Base-by-base conservation (phyloP, 108 stramenopile genomes). In the Aurantiochytrium sp. region DNA sequence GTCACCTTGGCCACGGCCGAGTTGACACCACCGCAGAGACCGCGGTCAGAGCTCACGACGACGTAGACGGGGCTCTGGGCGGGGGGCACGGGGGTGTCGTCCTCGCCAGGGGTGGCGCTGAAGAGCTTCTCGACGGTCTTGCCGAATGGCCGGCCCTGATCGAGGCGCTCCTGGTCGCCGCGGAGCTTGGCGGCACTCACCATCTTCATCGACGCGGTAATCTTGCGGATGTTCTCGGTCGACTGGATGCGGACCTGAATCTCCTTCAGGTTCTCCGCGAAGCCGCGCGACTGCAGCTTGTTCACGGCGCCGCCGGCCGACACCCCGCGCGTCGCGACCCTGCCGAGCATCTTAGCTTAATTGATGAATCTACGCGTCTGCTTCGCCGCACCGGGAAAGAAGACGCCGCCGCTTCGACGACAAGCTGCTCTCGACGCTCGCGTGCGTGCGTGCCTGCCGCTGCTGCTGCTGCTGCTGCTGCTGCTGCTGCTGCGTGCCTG, bases 191-290 rank as follows among this genome's bases (percentile, higher is more conserved):
- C 98, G 28, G 99, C 98, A 87, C 98, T 97, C 89, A 99, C 99
- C 98, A 99, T 98, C 94, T 99, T 99, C 98, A 99, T 99, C 60
- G 98, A 99, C 90, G 95, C 92, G 4, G 99, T 99, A 93, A 99
- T 99, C 95, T 99, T 99, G 83, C 95, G 92, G 91, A 99, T 98
- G 95, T 99, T 99, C 92, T 97, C 97, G 59, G 99, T 99, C 4
- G 98, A 97, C 89, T 94, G 93, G 90, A 99, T 99, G 88, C 98
- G 97, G 91, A 96, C 97, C 76, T 83, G 76, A 35, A 83, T 83
- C 51, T 47, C 76, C 76, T 83, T 83, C 49, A 83, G 51, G 76
- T 83, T 83, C 76, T 83, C 76, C n/a, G 76, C 76, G 51, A 83
- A 83, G 10, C 76, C 76, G 28, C 76, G 76, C n/a, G 49, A 25